Percentiles rank a stretch among this genome's conserved stretches.
phyloP scores from a whole-genome alignment of 495 filamentous ascomycete species.

The Neurospora sp. region DNA sequence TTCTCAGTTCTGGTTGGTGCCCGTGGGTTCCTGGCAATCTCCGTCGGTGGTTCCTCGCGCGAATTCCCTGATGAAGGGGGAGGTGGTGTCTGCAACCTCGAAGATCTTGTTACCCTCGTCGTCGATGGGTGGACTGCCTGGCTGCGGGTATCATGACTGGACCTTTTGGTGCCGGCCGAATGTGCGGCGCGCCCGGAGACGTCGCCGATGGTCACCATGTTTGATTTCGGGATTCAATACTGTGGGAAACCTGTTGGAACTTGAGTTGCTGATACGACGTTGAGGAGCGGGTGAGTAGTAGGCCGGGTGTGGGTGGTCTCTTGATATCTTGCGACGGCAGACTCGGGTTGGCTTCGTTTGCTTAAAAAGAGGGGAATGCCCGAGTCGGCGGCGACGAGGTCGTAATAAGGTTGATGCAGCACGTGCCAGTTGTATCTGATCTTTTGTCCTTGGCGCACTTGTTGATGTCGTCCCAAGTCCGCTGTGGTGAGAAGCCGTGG shows the following conservation, averaged over 20 bases:
- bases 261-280: neutral
- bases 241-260: neutral
- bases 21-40: constrained; percentile 16
- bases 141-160: constrained; percentile 22
- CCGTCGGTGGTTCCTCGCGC: constrained; percentile 24
- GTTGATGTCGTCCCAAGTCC: neutral
- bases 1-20: constrained; percentile 19
- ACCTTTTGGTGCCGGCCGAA: constrained; percentile 26
- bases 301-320: neutral
- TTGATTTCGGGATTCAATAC: neutral
- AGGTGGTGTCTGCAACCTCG: constrained; percentile 29
- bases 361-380: neutral
- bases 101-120: constrained; percentile 15
- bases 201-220: constrained; percentile 31
- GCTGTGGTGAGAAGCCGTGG: neutral
- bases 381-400: neutral
- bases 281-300: neutral
- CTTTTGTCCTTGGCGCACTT: neutral
- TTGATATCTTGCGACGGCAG: neutral
- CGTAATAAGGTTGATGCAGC: neutral
- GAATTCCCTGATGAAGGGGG: constrained; percentile 25
- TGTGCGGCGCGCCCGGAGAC: constrained; percentile 13
- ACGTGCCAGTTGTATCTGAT: neutral
- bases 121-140: constrained; percentile 8
- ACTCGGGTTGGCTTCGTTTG: neutral